These are phyloP conservation scores for Hymenoscyphus scutula DNA, from an alignment of 2,329 filamentous ascomycete species.

Conservation along the genomic window DNA sequence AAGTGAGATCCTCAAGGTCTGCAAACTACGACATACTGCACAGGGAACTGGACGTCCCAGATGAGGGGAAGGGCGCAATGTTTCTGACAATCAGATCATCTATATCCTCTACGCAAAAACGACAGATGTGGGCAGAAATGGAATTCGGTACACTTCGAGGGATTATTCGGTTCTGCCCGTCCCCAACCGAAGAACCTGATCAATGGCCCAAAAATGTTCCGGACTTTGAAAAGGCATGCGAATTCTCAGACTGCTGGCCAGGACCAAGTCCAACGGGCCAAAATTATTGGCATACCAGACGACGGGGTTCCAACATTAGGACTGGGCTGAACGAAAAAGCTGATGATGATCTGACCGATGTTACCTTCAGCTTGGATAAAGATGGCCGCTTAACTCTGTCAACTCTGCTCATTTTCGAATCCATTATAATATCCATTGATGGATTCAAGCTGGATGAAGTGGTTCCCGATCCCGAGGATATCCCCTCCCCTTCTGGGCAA, in stretches of 20 bases:
- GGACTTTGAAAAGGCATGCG: conserved; percentile 12
- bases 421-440: conserved; percentile 28
- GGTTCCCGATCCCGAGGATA: background rate
- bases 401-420: background rate
- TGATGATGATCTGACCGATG: background rate
- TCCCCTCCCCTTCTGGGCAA: background rate
- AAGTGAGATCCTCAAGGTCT: background rate
- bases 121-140: conserved; percentile 15
- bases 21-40: background rate
- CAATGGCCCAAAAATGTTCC: background rate
- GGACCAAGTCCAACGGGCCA: conserved; percentile 12
- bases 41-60: background rate
- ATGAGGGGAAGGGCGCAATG: background rate
- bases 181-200: background rate
- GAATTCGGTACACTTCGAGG: conserved; percentile 13
- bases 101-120: background rate
- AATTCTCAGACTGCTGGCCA: conserved; percentile 10
- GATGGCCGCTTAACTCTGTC: background rate
- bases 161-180: conserved; percentile 16
- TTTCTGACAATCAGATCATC: background rate
- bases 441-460: background rate
- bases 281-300: conserved; percentile 9
- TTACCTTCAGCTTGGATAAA: background rate
- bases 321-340: background rate
- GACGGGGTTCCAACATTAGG: background rate